phyloP scores from a whole-genome alignment of 768 basidiomycete genomes.

The Xerocomellus chrysenteron region DNA sequence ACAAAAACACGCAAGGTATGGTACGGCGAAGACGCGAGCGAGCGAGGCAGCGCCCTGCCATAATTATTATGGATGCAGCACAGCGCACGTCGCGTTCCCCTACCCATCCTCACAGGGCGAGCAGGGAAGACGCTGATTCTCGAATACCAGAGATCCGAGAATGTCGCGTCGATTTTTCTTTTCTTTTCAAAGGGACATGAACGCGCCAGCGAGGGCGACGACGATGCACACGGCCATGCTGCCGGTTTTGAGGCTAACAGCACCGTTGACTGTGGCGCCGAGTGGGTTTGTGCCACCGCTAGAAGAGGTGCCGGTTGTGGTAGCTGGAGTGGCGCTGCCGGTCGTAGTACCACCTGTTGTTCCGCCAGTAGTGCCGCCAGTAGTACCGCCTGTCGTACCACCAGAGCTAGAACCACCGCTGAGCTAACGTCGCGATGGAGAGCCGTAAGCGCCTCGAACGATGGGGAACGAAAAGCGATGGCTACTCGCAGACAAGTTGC shows the following conservation, averaged over 20 bases:
- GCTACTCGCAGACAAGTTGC: slow-evolving; percentile 18
- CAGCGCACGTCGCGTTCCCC: no score
- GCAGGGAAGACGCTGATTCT: no score
- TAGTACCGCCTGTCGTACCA: background rate
- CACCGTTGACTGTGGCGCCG: background rate
- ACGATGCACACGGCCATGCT: background rate
- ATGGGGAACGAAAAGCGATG: background rate
- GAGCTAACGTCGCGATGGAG: slow-evolving; percentile 5
- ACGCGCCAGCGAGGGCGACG: slow-evolving; percentile 11
- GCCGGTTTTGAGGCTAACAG: slow-evolving; percentile 3
- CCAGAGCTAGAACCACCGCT: slow-evolving; percentile 4
- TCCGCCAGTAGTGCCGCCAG: background rate
- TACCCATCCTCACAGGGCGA: no score
- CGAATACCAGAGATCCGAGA: no score
- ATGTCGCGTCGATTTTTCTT: background rate
- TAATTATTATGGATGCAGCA: no score
- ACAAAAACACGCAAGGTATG: no score
- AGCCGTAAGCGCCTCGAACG: background rate
- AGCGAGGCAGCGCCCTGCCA: no score
- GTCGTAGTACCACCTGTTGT: background rate
- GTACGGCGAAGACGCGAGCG: no score
- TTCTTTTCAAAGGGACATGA: slow-evolving; percentile 10
- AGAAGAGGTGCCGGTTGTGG: background rate
- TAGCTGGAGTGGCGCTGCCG: background rate
- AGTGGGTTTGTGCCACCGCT: background rate